Conservation (phyloP, 2,329 filamentous ascomycete genomes). For the Talaromyces amestolkiae region DNA sequence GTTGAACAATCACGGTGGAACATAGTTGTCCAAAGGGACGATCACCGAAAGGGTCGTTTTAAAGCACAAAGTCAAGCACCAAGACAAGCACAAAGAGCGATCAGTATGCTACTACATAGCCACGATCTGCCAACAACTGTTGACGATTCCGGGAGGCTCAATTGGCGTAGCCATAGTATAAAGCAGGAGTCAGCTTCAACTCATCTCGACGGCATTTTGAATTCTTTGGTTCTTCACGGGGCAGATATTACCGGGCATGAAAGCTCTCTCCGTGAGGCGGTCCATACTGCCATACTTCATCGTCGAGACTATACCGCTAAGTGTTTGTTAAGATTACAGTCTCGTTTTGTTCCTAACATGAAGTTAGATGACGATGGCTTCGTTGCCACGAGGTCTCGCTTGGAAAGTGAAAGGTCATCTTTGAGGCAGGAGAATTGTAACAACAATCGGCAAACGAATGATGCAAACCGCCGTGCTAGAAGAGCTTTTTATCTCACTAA, state of each 20-base stretch:
- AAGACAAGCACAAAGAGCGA: background rate
- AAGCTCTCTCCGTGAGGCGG: constrained; percentile 6
- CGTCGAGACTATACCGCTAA: constrained; percentile 6
- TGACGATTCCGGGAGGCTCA: background rate
- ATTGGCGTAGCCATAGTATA: background rate
- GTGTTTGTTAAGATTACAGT: constrained; percentile 9
- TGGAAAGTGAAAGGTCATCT: constrained; percentile 9
- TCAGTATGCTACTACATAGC: background rate
- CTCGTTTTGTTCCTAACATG: background rate
- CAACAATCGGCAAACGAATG: background rate
- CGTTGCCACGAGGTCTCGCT: background rate
- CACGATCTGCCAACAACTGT: background rate
- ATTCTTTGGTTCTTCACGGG: constrained; percentile 9
- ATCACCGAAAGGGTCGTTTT: background rate
- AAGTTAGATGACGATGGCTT: background rate
- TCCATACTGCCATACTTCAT: constrained; percentile 4
- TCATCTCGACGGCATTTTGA: constrained; percentile 1
- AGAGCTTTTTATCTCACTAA: background rate
- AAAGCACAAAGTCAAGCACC: background rate
- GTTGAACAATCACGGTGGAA: constrained; percentile 7
- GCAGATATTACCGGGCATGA: background rate
- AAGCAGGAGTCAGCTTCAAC: background rate
- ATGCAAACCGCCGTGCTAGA: background rate
- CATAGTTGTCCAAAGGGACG: background rate
- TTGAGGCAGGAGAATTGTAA: background rate